A percentile compares a stretch with the other conserved stretches of the same genome.
These are phyloP conservation scores for Eleusine coracana DNA, from an alignment of 176 grass and related monocot species.

Conservation along the genomic window DNA sequence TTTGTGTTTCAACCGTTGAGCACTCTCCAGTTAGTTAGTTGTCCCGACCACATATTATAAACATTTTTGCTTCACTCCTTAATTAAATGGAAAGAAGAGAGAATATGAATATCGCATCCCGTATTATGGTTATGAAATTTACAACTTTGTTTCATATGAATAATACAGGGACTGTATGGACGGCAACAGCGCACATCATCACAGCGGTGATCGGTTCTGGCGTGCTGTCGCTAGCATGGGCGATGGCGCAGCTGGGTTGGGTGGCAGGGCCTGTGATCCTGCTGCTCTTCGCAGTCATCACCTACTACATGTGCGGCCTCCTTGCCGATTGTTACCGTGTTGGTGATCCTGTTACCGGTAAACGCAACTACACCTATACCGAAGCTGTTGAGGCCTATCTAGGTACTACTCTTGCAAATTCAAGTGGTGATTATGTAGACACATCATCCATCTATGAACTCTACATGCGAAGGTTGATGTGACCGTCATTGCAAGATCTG, in stretches of 20 bases:
- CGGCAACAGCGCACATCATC: slow-evolving; percentile 77
- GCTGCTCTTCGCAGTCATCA: slow-evolving; percentile 69
- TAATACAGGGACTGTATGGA: slow-evolving; percentile 67
- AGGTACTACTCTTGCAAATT: slow-evolving; percentile 22
- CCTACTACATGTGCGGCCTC: slow-evolving; percentile 77
- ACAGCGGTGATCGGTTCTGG: slow-evolving; percentile 91
- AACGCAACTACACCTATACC: slow-evolving; percentile 82
- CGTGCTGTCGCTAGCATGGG: slow-evolving; percentile 80
- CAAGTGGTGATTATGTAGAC: background rate
- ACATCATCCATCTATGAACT: background rate
- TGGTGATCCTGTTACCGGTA: slow-evolving; percentile 58
- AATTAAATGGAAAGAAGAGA: background rate
- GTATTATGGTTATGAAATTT: background rate
- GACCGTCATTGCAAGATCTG: slow-evolving; percentile 12
- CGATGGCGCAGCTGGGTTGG: slow-evolving; percentile 83
- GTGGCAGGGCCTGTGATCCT: slow-evolving; percentile 54
- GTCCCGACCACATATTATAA: background rate
- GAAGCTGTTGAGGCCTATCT: slow-evolving; percentile 70
- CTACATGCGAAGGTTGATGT: background rate
- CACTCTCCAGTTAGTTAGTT: background rate
- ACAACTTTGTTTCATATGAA: background rate
- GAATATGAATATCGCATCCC: background rate
- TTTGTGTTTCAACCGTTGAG: background rate
- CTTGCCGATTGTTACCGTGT: slow-evolving; percentile 79
- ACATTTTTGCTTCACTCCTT: background rate